Evolutionary conservation across 495 filamentous ascomycete species (phyloP), one percentile per base, ranked within the genome.

Genomic region (Tuber indicum): DNA sequence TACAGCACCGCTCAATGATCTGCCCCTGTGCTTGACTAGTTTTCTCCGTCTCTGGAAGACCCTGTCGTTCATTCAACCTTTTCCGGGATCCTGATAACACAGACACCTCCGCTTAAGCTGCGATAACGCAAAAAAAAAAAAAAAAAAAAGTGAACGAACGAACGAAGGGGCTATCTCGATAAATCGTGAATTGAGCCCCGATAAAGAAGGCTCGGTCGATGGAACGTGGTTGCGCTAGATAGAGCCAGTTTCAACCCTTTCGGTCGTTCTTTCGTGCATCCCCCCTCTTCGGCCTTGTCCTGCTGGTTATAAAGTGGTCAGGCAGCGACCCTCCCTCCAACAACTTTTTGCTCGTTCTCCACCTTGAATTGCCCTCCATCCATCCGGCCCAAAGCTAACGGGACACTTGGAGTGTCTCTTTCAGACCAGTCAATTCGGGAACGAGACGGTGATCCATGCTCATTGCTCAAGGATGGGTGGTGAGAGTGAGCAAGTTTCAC

Each of bases 401-500:
- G 26, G 58, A 8, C 26, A 66, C 26, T 19, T 32, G 26, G 58
- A 66, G 26, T 10, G 12, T 66, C 58, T 36, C 14, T 66, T 66
- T 66, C 58, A 1, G 58, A 66, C 58, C 58, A 66, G 58, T 66
- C 58, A 66, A 66, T 26, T 66, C 58, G 58, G 14, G 1, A 66
- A 66, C 58, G 3, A 66, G 58, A 66, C 58, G 58, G 26, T 66
- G 58, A 66, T 36, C 14, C 26, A 66, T 66, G 58, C 58, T 19
- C 58, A 66, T 66, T 36, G 26, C 58, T 66, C 58, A 36, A 66
- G 26, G 26, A 66, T 66, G 58, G n/a, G 58, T 12, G 26, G 58
- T 80, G 77, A 71, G 46, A 43, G 71, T 80, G 78, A 79, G 78
- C 74, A 76, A 77, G 74, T 79, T 79, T 80, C 71, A 75, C 74